These are phyloP conservation scores for Corylus americana DNA, from an alignment of 306 rosid species.

Conservation along the genomic window DNA sequence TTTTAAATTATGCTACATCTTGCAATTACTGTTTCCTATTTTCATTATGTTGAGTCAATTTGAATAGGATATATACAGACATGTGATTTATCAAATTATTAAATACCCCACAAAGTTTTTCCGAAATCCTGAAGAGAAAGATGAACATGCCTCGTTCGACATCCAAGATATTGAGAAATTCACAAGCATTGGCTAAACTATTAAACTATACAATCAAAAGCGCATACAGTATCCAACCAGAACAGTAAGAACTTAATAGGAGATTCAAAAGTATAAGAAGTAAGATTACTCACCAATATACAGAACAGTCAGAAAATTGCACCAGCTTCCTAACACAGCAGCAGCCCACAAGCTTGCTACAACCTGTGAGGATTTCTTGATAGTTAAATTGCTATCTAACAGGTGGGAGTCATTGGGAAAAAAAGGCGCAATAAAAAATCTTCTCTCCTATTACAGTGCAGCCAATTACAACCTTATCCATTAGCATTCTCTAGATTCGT, in stretches of 20 bases:
- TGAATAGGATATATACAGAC: neutral
- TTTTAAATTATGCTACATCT: neutral
- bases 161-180: neutral
- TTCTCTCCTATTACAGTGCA: neutral
- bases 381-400: constrained; percentile 28
- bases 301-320: constrained; percentile 72
- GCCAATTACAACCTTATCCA: neutral
- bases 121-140: neutral
- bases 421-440: neutral
- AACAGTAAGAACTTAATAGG: neutral
- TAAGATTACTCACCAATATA: constrained; percentile 66
- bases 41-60: neutral
- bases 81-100: neutral
- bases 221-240: neutral
- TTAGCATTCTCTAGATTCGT: neutral
- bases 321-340: constrained; percentile 87
- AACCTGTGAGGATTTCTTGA: constrained; percentile 45
- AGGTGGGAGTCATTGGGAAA: constrained; percentile 8
- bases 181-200: neutral
- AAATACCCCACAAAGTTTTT: neutral
- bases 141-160: neutral
- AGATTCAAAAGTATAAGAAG: neutral
- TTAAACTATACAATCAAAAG: neutral
- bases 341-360: constrained; percentile 67
- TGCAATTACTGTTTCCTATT: neutral